Evolutionary conservation across 2,329 filamentous ascomycete species (phyloP).

Genomic region (Aschersonia sp.): DNA sequence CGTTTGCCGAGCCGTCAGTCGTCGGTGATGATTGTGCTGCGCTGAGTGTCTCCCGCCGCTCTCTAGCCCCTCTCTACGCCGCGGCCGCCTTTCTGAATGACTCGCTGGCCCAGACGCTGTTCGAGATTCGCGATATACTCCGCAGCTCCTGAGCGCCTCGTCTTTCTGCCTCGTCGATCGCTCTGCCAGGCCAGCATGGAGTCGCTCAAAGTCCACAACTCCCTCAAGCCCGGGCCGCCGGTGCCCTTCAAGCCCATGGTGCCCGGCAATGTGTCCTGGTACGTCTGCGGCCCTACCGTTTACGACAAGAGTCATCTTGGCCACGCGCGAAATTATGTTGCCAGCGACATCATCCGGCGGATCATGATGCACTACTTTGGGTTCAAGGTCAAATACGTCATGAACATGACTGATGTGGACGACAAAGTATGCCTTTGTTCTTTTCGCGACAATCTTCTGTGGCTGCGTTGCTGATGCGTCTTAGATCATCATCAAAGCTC

Average conservation of each 20-base stretch:
- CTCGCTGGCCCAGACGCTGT: conserved; percentile 18
- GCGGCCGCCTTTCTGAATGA: conserved; percentile 15
- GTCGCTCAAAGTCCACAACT: conserved; percentile 65
- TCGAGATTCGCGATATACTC: conserved; percentile 11
- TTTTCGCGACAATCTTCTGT: not conserved
- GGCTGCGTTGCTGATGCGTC: not conserved
- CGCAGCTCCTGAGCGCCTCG: conserved; percentile 11
- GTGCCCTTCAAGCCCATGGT: conserved; percentile 63
- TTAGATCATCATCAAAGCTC: conserved; percentile 45
- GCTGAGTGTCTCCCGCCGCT: conserved; percentile 5
- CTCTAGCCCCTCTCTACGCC: conserved; percentile 1
- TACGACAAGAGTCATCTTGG: conserved; percentile 73
- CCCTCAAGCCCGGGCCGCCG: conserved; percentile 55
- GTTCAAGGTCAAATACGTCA: conserved; percentile 73
- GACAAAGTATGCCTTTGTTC: conserved; percentile 39
- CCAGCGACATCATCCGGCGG: conserved; percentile 74
- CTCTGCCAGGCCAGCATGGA: conserved; percentile 29
- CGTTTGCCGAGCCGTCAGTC: not conserved
- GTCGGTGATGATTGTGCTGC: conserved; percentile 6
- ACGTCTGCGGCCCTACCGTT: conserved; percentile 76
- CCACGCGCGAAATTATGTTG: conserved; percentile 82
- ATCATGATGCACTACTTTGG: conserved; percentile 74
- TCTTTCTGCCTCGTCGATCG: conserved; percentile 13
- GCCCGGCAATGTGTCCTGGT: conserved; percentile 63
- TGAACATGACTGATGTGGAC: conserved; percentile 84